These are phyloP conservation scores for Salix caprea DNA, from an alignment of 345 rosid species.

Conservation along the genomic window DNA sequence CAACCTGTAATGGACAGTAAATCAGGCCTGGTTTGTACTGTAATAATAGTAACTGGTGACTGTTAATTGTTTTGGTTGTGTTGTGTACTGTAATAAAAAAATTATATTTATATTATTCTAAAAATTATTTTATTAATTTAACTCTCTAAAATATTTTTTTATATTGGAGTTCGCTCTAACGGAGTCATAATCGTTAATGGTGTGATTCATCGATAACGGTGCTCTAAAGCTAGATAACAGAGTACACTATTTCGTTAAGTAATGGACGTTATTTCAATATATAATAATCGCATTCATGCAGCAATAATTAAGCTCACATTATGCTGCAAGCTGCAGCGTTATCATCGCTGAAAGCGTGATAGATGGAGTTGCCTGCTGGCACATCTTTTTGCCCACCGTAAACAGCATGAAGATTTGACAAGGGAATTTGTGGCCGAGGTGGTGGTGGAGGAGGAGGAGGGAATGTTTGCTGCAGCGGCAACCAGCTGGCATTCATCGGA, in stretches of 20 bases:
- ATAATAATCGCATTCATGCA: background rate
- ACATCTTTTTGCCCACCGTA: slow-evolving; percentile 12
- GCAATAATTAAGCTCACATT: slow-evolving; percentile 5
- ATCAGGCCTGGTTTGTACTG: background rate
- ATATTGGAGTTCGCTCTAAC: too few species aligned
- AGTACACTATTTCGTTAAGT: too few species aligned
- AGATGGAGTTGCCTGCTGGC: slow-evolving; percentile 7
- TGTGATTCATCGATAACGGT: too few species aligned
- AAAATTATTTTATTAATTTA: too few species aligned
- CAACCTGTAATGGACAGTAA: background rate
- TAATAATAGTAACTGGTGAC: background rate
- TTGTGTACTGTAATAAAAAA: too few species aligned
- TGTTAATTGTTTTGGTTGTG: too few species aligned
- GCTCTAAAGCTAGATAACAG: too few species aligned
- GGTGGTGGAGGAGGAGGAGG: slow-evolving; percentile 9
- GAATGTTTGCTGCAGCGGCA: background rate
- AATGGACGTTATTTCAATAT: too few species aligned
- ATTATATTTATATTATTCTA: too few species aligned
- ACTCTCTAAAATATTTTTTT: too few species aligned
- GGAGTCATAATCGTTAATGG: too few species aligned
- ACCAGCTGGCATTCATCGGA: background rate
- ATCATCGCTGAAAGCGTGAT: slow-evolving; percentile 23
- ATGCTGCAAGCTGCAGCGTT: slow-evolving; percentile 18
- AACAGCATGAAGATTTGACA: slow-evolving; percentile 15
- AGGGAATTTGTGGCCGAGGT: background rate